phyloP scores from a whole-genome alignment of 176 grass and related monocot genomes.

The Saccharum officinarum region DNA sequence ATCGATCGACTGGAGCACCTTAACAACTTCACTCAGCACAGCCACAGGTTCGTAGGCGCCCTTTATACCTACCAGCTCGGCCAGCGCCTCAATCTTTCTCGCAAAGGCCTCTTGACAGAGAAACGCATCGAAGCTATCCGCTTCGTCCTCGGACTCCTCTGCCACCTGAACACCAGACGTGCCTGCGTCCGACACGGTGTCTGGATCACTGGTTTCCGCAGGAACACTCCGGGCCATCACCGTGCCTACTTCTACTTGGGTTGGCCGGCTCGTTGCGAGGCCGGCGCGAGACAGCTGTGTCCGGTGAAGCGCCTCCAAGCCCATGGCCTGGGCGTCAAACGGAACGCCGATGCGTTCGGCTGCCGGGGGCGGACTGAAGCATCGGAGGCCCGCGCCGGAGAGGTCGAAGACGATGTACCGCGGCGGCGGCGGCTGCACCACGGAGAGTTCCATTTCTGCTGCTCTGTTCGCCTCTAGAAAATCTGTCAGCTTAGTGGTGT shows the following conservation, averaged over 20 bases:
- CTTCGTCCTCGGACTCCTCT: background rate
- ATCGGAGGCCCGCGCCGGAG: conserved; percentile 17
- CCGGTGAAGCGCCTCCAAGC: conserved; percentile 17
- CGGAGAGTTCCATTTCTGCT: conserved; percentile 7
- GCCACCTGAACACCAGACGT: background rate
- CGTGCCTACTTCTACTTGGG: too few species aligned
- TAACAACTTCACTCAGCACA: conserved; percentile 38
- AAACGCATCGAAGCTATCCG: conserved; percentile 19
- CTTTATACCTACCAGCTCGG: conserved; percentile 30
- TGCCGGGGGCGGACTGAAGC: conserved; percentile 9
- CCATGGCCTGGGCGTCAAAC: background rate
- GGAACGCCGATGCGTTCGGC: background rate
- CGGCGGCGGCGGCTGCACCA: background rate
- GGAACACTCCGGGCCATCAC: too few species aligned
- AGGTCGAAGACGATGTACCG: conserved; percentile 33
- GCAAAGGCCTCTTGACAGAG: background rate
- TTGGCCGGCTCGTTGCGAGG: background rate
- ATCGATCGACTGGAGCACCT: conserved; percentile 26
- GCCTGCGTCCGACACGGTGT: conserved; percentile 31
- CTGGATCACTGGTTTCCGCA: background rate
- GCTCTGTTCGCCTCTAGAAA: background rate
- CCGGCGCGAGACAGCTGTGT: background rate
- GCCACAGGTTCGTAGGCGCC: background rate
- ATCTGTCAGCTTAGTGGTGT: background rate
- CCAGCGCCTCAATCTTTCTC: conserved; percentile 37